phyloP scores from a whole-genome alignment of 2,329 filamentous ascomycete genomes.

The Venturia carpophila region DNA sequence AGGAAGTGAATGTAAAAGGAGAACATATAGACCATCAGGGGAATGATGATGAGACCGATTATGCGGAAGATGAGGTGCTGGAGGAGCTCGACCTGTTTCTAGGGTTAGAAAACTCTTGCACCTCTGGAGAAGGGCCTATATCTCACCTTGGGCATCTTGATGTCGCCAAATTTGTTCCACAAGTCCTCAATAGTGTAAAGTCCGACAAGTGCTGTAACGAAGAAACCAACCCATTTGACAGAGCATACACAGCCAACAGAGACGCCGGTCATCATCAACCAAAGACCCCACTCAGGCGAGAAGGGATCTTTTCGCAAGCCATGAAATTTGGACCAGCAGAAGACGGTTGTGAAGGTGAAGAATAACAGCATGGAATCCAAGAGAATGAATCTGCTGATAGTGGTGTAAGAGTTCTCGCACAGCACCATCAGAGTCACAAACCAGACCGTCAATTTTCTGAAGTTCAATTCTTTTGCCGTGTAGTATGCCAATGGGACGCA shows the following conservation, averaged over 20 bases:
- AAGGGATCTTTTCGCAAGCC: slow-evolving; percentile 79
- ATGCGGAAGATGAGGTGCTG: slow-evolving; percentile 75
- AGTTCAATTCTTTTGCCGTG: slow-evolving; percentile 83
- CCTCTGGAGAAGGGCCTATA: slow-evolving; percentile 20
- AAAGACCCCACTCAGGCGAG: slow-evolving; percentile 84
- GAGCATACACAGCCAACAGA: slow-evolving; percentile 98
- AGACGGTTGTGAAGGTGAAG: slow-evolving; percentile 94
- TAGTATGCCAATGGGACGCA: slow-evolving; percentile 93
- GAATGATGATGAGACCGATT: slow-evolving; percentile 79
- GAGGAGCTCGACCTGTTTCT: slow-evolving; percentile 52
- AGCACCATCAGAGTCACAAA: slow-evolving; percentile 93
- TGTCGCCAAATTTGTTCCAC: slow-evolving; percentile 95
- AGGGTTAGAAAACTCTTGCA: slow-evolving; percentile 23
- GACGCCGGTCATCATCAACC: slow-evolving; percentile 86
- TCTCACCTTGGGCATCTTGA: slow-evolving; percentile 75
- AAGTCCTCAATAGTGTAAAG: slow-evolving; percentile 94
- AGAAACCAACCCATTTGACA: slow-evolving; percentile 96
- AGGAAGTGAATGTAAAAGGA: slow-evolving; percentile 94
- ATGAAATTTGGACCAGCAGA: slow-evolving; percentile 98
- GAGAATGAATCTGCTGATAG: slow-evolving; percentile 95
- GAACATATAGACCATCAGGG: slow-evolving; percentile 85
- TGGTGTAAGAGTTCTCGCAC: slow-evolving; percentile 98
- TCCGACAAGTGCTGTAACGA: slow-evolving; percentile 89
- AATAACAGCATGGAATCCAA: slow-evolving; percentile 98
- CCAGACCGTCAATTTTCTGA: slow-evolving; percentile 84